Conservation (phyloP, 139 green algal genomes). For the Spirogloea muscicola region DNA sequence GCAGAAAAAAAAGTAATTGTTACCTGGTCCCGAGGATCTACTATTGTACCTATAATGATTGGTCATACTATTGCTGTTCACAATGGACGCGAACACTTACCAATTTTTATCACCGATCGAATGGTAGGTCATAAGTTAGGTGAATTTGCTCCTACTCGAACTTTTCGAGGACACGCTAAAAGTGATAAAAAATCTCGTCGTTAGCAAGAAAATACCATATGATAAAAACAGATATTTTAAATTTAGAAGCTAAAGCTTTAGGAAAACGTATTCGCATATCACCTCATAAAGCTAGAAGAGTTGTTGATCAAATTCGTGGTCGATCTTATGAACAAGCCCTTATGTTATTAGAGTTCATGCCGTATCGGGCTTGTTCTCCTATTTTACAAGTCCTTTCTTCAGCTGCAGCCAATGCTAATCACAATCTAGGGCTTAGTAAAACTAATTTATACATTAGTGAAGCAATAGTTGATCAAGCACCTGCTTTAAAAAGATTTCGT, state of each 20-base stretch:
- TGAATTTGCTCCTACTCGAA: slow-evolving; percentile 60
- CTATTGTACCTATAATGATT: slow-evolving; percentile 58
- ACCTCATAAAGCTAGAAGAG: slow-evolving; percentile 1
- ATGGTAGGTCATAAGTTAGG: slow-evolving; percentile 63
- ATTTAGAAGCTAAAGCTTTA: background rate
- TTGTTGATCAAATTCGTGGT: slow-evolving; percentile 10
- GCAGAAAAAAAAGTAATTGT: slow-evolving; percentile 60
- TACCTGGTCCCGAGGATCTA: slow-evolving; percentile 62
- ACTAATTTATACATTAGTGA: slow-evolving; percentile 20
- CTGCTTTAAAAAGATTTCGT: slow-evolving; percentile 26
- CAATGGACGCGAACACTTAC: slow-evolving; percentile 58
- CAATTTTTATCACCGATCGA: slow-evolving; percentile 59
- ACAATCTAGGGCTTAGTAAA: slow-evolving; percentile 16
- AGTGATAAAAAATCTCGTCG: slow-evolving; percentile 63
- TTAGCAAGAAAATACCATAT: slow-evolving; percentile 45
- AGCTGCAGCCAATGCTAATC: slow-evolving; percentile 25
- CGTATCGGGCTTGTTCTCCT: slow-evolving; percentile 7
- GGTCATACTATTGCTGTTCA: slow-evolving; percentile 58
- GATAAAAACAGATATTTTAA: background rate
- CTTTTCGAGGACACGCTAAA: slow-evolving; percentile 63
- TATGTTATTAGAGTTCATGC: slow-evolving; percentile 4
- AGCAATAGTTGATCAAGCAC: slow-evolving; percentile 5
- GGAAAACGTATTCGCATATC: background rate
- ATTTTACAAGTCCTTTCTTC: slow-evolving; percentile 27
- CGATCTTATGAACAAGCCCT: too few species aligned